Conservation (phyloP, 768 basidiomycete genomes). For the Favolaschia claudopus region DNA sequence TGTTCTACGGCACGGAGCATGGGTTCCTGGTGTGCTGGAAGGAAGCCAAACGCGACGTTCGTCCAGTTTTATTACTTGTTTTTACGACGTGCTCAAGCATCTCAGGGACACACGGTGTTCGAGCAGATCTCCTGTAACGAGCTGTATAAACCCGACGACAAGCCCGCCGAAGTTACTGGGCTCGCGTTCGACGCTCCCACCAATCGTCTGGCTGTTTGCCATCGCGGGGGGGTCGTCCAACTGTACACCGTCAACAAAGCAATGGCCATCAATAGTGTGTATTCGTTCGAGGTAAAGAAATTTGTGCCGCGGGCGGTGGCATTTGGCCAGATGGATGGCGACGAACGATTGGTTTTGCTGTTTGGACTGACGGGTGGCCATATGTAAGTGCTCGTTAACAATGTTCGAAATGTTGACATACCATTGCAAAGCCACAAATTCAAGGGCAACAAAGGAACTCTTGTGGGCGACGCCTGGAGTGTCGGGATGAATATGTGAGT, state of each 20-base stretch:
- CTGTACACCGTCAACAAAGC: slow-evolving; percentile 2
- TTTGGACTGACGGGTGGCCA: slow-evolving; percentile 16
- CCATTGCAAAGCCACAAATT: slow-evolving; percentile 3
- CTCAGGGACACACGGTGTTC: slow-evolving; percentile 3
- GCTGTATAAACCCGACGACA: slow-evolving; percentile 2
- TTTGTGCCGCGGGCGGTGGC: slow-evolving; percentile 19
- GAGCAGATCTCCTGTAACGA: slow-evolving; percentile 9
- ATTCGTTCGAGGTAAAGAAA: slow-evolving; percentile 7
- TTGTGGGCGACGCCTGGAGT: background rate
- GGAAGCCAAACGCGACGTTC: too few species aligned
- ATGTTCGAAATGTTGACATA: background rate
- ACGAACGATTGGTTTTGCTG: background rate
- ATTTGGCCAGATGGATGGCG: slow-evolving; percentile 8
- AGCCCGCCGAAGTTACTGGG: slow-evolving; percentile 22
- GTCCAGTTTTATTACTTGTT: too few species aligned
- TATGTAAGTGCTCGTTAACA: slow-evolving; percentile 11
- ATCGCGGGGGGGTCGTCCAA: slow-evolving; percentile 16
- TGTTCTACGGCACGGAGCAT: slow-evolving; percentile 16
- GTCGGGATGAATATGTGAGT: slow-evolving; percentile 21
- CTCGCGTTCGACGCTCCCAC: slow-evolving; percentile 21
- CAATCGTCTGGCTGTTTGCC: slow-evolving; percentile 21
- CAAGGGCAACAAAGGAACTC: background rate
- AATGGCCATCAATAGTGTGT: slow-evolving; percentile 9
- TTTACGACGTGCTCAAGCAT: too few species aligned
- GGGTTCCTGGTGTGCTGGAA: slow-evolving; percentile 18